Conservation (phyloP, 1,139 yeast genomes). For the Candida sanyaensis region DNA sequence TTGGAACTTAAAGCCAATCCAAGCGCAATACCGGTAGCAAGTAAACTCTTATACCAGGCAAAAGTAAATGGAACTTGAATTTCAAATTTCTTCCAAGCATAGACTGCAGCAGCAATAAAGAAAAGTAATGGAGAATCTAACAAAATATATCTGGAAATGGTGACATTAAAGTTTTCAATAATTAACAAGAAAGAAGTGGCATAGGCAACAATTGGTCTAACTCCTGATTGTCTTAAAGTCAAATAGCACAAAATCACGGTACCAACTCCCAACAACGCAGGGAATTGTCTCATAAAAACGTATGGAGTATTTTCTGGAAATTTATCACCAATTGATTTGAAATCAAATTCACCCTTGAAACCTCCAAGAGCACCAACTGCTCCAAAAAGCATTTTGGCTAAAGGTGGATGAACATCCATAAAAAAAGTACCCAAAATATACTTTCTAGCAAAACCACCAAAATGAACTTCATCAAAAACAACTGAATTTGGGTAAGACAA, state of each 20-base stretch:
- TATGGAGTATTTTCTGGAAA: conserved; percentile 69
- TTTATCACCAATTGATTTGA: conserved; percentile 68
- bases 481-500: conserved; percentile 34
- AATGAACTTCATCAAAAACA: conserved; percentile 45
- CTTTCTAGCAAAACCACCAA: conserved; percentile 77
- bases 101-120: conserved; percentile 85
- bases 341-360: conserved; percentile 73
- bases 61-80: conserved; percentile 69
- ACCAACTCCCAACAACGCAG: conserved; percentile 80
- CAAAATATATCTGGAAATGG: conserved; percentile 87
- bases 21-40: conserved; percentile 76
- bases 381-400: conserved; percentile 86
- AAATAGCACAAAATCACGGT: conserved; percentile 77
- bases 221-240: conserved; percentile 85
- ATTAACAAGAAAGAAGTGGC: conserved; percentile 67
- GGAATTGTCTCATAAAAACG: conserved; percentile 80
- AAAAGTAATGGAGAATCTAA: conserved; percentile 90
- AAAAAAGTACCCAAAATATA: conserved; percentile 73
- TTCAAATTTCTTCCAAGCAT: conserved; percentile 80
- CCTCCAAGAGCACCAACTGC: conserved; percentile 75
- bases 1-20: conserved; percentile 90
- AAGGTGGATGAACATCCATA: conserved; percentile 95
- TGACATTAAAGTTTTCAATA: conserved; percentile 82
- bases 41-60: conserved; percentile 69
- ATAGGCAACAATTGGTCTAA: conserved; percentile 73